Conservation (phyloP, 805 yeast genomes). For the Pichia thaimueangensis region DNA sequence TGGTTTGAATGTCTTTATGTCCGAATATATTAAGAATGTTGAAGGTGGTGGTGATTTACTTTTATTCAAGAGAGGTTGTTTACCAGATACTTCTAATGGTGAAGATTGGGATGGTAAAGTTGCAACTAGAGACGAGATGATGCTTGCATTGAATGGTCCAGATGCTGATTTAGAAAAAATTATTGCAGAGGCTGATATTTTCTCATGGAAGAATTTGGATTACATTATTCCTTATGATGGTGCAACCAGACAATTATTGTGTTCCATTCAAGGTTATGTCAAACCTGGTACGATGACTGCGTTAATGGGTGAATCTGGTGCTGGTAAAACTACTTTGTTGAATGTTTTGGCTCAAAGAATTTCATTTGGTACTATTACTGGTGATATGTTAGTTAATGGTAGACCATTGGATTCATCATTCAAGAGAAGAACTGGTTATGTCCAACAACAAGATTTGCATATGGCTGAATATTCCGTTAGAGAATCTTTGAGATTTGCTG, state of each 20-base stretch:
- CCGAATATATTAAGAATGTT: slow-evolving; percentile 26
- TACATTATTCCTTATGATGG: slow-evolving; percentile 50
- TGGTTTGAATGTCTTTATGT: slow-evolving; percentile 22
- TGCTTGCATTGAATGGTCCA: slow-evolving; percentile 19
- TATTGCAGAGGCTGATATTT: slow-evolving; percentile 37
- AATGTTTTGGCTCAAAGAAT: slow-evolving; percentile 48
- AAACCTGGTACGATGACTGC: slow-evolving; percentile 55
- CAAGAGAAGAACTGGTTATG: slow-evolving; percentile 50
- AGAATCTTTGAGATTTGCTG: slow-evolving; percentile 43
- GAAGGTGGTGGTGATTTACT: slow-evolving; percentile 30
- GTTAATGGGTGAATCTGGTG: slow-evolving; percentile 61
- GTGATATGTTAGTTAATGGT: slow-evolving; percentile 53
- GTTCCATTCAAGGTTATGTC: slow-evolving; percentile 38
- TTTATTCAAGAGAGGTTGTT: slow-evolving; percentile 23
- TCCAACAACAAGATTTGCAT: slow-evolving; percentile 51
- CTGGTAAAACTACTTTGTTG: slow-evolving; percentile 56
- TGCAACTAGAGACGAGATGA: slow-evolving; percentile 21
- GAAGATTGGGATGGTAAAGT: slow-evolving; percentile 38
- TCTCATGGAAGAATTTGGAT: slow-evolving; percentile 58
- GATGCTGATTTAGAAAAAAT: slow-evolving; percentile 29
- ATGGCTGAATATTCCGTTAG: slow-evolving; percentile 44
- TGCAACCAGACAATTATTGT: slow-evolving; percentile 35
- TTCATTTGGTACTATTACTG: slow-evolving; percentile 49
- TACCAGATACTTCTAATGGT: slow-evolving; percentile 23
- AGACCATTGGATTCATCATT: slow-evolving; percentile 41